Base-by-base conservation (phyloP, 2,329 filamentous ascomycete genomes). In the Trichoderma asperellum region DNA sequence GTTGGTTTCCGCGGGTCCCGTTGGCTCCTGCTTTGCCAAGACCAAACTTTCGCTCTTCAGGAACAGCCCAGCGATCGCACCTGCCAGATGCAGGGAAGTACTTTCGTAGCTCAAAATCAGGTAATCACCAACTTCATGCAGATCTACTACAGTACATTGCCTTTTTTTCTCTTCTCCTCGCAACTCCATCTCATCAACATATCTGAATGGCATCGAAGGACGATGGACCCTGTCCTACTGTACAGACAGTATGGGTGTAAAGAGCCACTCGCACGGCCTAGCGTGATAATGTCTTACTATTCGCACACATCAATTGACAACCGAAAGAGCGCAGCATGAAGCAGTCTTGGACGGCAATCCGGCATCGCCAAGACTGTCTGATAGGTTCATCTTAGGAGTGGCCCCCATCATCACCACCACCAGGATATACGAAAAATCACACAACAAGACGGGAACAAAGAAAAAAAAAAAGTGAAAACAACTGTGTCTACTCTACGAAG, bases 301-400 rank as follows among this genome's bases (percentile, higher is more conserved):
- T 49, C 10, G 35, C 35, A 37, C 35, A 11, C 35, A 49, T 49
- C 47, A 49, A 24, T n/a, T 4, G 4, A 49, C 47, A 11, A 12
- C 10, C 18, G 47, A 49, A 49, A 24, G n/a, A 63, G 60, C 47
- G 43, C 32, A 27, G 27, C n/a, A 21, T 52, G 11, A 63, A 63
- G 32, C 47, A 57, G 37, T 58, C 53, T 43, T 40, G 10, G 32
- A 56, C 64, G 64, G 64, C 49, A 67, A 67, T 21, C 11, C 64
- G 64, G 64, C 64, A 67, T 67, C 64, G 47, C 53, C 53, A 49
- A 29, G 21, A 35, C 12, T 55, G n/a, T 67, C 55, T 67, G 64
- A 67, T 67, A 67, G 64, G 64, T 37, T 40, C 64, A 59, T 52
- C 37, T 14, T 5, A 6, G 18, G n/a, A 10, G 27, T 10, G 27